Conservation (phyloP, 75 land plant species). For the Larix kaempferi region DNA sequence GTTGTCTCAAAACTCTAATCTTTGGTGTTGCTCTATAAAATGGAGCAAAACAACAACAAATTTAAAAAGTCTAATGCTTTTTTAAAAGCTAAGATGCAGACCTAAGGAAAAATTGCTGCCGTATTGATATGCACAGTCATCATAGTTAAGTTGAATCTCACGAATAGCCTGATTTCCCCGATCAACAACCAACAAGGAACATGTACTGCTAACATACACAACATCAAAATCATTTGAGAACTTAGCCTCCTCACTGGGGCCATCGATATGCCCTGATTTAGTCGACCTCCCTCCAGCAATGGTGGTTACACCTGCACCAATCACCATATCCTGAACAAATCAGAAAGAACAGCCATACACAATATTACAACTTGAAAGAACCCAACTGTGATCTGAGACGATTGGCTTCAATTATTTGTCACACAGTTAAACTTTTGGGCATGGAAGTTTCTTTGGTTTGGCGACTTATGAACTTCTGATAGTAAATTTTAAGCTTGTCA, state of each 20-base stretch:
- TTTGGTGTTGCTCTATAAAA: not conserved
- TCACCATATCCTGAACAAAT: not conserved
- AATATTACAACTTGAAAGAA: not conserved
- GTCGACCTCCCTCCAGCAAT: conserved; percentile 80
- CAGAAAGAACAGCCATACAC: not conserved
- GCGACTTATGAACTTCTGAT: not conserved
- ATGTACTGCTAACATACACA: conserved; percentile 70
- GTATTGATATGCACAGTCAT: conserved; percentile 76
- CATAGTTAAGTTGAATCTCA: conserved; percentile 73
- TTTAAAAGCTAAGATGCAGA: conserved; percentile 1
- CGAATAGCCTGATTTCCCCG: conserved; percentile 80
- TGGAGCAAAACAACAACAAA: not conserved
- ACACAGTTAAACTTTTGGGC: too few species aligned
- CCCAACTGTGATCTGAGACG: not conserved
- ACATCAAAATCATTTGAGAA: conserved; percentile 89
- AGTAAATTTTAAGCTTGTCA: not conserved
- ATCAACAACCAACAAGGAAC: conserved; percentile 74
- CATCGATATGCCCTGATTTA: conserved; percentile 68
- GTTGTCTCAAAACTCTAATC: not conserved
- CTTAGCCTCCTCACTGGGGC: conserved; percentile 80
- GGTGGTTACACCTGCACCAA: conserved; percentile 67
- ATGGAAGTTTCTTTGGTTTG: too few species aligned
- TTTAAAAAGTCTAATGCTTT: not conserved
- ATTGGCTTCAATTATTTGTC: not conserved
- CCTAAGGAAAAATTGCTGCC: conserved; percentile 61